These are phyloP conservation scores for Trichoderma hamatum DNA, from an alignment of 2,329 filamentous ascomycete genomes.

Conservation along the genomic window DNA sequence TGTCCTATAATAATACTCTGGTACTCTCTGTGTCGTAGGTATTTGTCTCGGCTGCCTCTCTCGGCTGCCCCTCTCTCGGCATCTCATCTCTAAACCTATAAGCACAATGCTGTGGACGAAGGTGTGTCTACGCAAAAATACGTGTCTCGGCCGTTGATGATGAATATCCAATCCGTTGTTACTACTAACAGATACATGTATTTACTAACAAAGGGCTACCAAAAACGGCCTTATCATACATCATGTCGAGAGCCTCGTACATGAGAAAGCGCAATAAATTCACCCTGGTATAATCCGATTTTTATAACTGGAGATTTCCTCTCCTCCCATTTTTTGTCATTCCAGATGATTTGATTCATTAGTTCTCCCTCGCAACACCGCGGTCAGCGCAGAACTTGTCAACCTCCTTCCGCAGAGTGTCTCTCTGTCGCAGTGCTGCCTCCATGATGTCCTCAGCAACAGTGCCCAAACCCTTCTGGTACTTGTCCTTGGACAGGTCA, in stretches of 20 bases:
- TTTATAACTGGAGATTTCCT: background rate
- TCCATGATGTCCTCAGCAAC: conserved; percentile 67
- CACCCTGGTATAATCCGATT: background rate
- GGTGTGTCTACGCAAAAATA: no score
- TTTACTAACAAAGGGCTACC: background rate
- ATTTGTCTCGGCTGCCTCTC: no score
- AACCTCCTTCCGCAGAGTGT: conserved; percentile 72
- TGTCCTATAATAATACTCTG: no score
- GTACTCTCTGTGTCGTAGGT: no score
- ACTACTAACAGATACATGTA: background rate
- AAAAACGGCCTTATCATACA: background rate
- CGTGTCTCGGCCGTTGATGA: background rate
- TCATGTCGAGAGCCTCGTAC: background rate
- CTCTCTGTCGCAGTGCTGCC: conserved; percentile 62
- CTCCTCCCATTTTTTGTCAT: background rate
- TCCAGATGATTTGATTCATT: background rate
- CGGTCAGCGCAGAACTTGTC: conserved; percentile 72
- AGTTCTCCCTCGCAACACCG: conserved; percentile 40
- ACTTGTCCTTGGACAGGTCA: conserved; percentile 45
- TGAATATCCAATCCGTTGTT: background rate
- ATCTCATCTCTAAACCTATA: no score
- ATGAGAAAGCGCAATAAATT: background rate
- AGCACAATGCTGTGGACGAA: no score
- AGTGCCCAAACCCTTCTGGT: conserved; percentile 48
- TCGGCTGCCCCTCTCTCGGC: no score